Evolutionary conservation across 2,329 filamentous ascomycete species (phyloP), one percentile per base, ranked within the genome.

Genomic region (Fusarium buxicola): DNA sequence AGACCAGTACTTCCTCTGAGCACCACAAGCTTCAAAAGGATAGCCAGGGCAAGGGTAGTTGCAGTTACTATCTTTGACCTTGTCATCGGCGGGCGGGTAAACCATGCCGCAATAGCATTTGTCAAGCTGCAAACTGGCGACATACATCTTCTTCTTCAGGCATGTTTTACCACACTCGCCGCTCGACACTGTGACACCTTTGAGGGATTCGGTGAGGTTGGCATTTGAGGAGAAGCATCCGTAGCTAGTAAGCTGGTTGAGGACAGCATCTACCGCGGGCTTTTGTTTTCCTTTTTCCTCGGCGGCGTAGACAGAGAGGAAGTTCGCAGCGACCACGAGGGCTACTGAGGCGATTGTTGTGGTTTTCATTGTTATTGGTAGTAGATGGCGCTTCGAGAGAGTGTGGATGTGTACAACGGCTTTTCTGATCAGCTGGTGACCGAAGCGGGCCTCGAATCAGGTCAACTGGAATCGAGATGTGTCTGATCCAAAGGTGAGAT

Each of bases 61-160:
- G 78, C 93, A 97, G 13, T 86, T 77, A 8, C 73, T 73, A 70
- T 89, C 83, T 39, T 82, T 78, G 7, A 86, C 83, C 58, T 88
- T 73, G 35, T 79, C 78, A 13, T 78, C 78, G 34, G 79, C 69
- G 13, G 87, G 80, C 1, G 93, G 93, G 43, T 94, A 82, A 56
- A 81, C 76, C 62, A 86, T 78, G 57, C 92, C 93, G 71, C 93
- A 96, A 70, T 82, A 91, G 77, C 93, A 97, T 15, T 81, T 80
- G 13, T 85, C 85, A 15, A 82, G 81, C 8, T 82, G 85, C 39
- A 91, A 77, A 28, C 82, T 92, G 69, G 89, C 86, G 8, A 92
- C 89, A 2, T 82, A 66, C 28, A 75, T 79, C 31, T 83, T 81
- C 8, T 79, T 69, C 1, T 76, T 70, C 3, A 76, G 71, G 69